phyloP scores from a whole-genome alignment of 202 grass and related monocot species.

The Cymbopogon flexuosus region DNA sequence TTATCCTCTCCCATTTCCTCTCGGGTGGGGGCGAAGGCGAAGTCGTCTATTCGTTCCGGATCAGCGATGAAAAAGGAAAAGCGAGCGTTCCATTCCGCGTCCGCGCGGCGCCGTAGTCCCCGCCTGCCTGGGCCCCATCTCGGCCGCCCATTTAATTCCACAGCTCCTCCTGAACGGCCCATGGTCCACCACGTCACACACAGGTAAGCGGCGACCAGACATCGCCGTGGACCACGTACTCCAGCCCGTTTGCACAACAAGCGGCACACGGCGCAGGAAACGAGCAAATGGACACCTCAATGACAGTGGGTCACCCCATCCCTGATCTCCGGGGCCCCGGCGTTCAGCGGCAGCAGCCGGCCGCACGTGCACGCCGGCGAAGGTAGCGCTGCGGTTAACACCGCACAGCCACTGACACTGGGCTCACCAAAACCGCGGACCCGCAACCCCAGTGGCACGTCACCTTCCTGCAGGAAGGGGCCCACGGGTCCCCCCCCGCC shows the following conservation, averaged over 20 bases:
- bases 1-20: background rate
- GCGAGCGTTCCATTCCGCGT: background rate
- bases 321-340: background rate
- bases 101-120: background rate
- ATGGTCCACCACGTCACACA: constrained; percentile 15
- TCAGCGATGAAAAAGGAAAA: background rate
- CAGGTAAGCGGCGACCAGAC: constrained; percentile 44
- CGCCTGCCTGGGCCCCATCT: background rate
- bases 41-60: background rate
- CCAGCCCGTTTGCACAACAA: too few relatives aligned
- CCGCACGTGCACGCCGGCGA: constrained; percentile 11
- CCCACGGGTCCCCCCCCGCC: too few relatives aligned
- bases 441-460: background rate
- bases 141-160: constrained; percentile 7
- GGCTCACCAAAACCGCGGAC: fast-evolving
- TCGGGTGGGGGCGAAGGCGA: background rate
- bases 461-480: background rate
- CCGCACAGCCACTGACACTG: background rate
- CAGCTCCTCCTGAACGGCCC: background rate
- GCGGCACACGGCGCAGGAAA: background rate
- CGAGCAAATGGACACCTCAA: background rate
- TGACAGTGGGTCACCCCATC: background rate
- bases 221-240: constrained; percentile 26
- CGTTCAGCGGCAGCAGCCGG: background rate
- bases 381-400: too few relatives aligned